Conservation (phyloP, 2,329 filamentous ascomycete species). For the Mycocentrospora acerina region DNA sequence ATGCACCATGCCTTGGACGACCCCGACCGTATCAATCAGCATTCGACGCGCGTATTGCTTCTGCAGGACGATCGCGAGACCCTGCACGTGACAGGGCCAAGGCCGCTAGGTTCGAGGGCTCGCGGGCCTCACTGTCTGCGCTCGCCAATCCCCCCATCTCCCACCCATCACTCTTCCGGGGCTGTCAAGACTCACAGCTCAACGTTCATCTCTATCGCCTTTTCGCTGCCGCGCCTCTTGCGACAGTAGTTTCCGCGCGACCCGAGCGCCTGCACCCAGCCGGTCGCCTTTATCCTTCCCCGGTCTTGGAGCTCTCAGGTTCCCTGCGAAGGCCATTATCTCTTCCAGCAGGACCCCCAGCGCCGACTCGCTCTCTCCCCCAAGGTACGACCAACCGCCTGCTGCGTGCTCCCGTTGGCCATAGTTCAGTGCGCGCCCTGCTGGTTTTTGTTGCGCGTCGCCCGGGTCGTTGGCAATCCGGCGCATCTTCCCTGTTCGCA, state of each 20-base stretch:
- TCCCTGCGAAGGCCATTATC: slow-evolving; percentile 17
- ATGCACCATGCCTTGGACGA: too few species aligned
- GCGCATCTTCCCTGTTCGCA: slow-evolving; percentile 21
- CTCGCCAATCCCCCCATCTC: slow-evolving; percentile 14
- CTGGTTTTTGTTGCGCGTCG: slow-evolving; percentile 28
- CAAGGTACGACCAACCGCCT: slow-evolving; percentile 32
- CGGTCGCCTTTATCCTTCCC: slow-evolving; percentile 11
- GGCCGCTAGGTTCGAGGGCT: slow-evolving; percentile 6
- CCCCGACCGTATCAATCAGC: too few species aligned
- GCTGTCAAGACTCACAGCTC: slow-evolving; percentile 18
- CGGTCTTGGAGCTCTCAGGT: slow-evolving; percentile 22
- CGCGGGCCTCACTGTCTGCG: background rate
- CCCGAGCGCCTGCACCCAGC: slow-evolving; percentile 12
- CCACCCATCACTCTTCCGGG: slow-evolving; percentile 21
- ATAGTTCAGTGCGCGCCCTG: slow-evolving; percentile 15
- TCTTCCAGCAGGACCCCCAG: slow-evolving; percentile 19
- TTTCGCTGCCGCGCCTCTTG: slow-evolving; percentile 14
- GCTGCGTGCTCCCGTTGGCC: slow-evolving; percentile 23
- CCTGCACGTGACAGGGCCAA: slow-evolving; percentile 7
- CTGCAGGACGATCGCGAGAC: too few species aligned
- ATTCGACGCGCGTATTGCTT: too few species aligned
- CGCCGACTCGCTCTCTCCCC: slow-evolving; percentile 18
- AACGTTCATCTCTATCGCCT: slow-evolving; percentile 22
- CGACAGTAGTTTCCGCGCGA: slow-evolving; percentile 11
- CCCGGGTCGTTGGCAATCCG: slow-evolving; percentile 26